phyloP scores from a whole-genome alignment of 2,329 filamentous ascomycete species.

The Sordariomycetes sp. region DNA sequence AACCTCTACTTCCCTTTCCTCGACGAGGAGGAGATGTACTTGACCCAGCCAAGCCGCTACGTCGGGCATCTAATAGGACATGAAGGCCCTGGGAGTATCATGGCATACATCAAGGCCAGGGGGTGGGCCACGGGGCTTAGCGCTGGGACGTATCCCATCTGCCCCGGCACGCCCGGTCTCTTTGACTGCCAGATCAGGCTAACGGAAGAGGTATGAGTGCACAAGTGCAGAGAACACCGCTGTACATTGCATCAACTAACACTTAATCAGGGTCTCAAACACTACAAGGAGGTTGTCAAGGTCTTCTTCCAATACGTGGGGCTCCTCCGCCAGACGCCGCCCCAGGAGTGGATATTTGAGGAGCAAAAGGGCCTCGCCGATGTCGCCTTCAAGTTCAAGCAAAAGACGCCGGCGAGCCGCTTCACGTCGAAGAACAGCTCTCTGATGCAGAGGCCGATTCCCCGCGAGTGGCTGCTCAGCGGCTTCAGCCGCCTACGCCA shows the following conservation, averaged over 20 bases:
- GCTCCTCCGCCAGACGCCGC: constrained; percentile 65
- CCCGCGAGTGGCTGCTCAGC: constrained; percentile 78
- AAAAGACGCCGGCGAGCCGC: constrained; percentile 79
- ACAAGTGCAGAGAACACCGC: background rate
- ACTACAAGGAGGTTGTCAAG: constrained; percentile 73
- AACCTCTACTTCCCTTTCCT: constrained; percentile 75
- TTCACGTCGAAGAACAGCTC: constrained; percentile 79
- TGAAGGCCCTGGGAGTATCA: constrained; percentile 82
- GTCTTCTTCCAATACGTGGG: constrained; percentile 85
- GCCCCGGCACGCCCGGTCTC: constrained; percentile 62
- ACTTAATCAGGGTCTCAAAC: constrained; percentile 47
- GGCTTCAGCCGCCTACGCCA: constrained; percentile 62
- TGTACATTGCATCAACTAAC: constrained; percentile 4
- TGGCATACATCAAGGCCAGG: constrained; percentile 79
- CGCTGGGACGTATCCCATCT: constrained; percentile 62
- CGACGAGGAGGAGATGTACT: constrained; percentile 68
- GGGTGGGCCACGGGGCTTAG: constrained; percentile 80
- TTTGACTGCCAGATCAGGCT: constrained; percentile 70
- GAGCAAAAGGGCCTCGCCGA: constrained; percentile 85
- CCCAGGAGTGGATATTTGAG: constrained; percentile 86
- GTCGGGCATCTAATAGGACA: constrained; percentile 84
- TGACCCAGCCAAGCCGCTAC: constrained; percentile 73
- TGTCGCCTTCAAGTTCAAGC: constrained; percentile 88
- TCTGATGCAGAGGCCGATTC: constrained; percentile 83
- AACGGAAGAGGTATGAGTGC: constrained; percentile 56